Base-by-base conservation (phyloP, 352 stramenopile species). In the Stephanocyclus meneghinianus region DNA sequence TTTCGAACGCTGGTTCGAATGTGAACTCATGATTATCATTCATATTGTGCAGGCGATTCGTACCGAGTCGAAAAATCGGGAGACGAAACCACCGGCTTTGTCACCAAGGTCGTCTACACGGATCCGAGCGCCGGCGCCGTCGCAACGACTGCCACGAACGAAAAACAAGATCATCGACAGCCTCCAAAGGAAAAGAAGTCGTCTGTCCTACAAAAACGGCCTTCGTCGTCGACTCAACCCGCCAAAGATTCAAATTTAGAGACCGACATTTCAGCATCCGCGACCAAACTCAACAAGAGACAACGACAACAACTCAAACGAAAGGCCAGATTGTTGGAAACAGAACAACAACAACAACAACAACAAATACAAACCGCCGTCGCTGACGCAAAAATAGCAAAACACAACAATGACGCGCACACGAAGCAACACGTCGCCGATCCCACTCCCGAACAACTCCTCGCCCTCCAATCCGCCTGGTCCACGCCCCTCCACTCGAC, bases 381-480 rank as follows among this genome's bases (percentile, higher is more conserved):
- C 59, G 37, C 15, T 59, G 8, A 40, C 71, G 65, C 32, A 71
- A 76, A 16, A 67, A 45, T 76, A 51, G 9, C 47, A n/a, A 47
- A 40, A 61, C 5, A 51, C 63, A 26, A 5, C 40, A 21, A 10
- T 26, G 40, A 60, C 18, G 18, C 48, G 26, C 10, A n/a, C 37
- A 21, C n/a, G 0, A 8, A 74, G 50, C 35, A 26, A 26, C 21
- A 26, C 21, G 21, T 26, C 21, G 21, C 21, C 21, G 21, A 26
- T 26, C 69, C 42, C 26, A 29, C 32, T 35, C 37, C n/a, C 60
- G 15, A 7, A 71, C 26, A 79, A 37, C 56, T 87, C 7, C 13
- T 55, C 35, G 11, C 70, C 11, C 60, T 92, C 0, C 81, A 86
- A 77, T 64, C 66, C 15, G 69, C 78, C 3, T 94, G 86, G 87